Evolutionary conservation across 345 rosid genomes (phyloP), one percentile per base, ranked within the genome.

Genomic region (Linum usitatissimum): DNA sequence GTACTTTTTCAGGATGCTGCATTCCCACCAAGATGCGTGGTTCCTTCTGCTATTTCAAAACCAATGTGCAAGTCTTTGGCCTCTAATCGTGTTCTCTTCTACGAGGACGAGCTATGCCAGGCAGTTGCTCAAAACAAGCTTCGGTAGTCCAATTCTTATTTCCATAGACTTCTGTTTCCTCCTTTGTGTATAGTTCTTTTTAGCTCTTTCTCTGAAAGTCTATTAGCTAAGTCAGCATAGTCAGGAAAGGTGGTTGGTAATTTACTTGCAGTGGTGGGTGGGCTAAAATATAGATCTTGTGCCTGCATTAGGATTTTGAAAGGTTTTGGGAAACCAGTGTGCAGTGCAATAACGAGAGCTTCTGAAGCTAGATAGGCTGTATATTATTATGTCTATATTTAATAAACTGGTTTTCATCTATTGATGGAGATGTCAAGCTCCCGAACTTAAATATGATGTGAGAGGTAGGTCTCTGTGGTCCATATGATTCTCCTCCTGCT

Each of bases 41-140:
- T 87, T 30, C 93, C 96, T 28, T 85, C 98, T 42, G 84, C 84
- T 76, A 67, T 92, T 59, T 66, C 84, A n/a, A 92, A 83, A 73
- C 85, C 96, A 62, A 66, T 78, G 17, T 81, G 83, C 88, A 86
- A 86, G 71, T 81, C 92, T 9, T 59, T 80, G 59, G 88, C 84
- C 49, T 86, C 91, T 20, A 92, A 78, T 73, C 77, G 98, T 15
- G 98, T 79, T 14, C 76, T 92, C 49, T 87, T 92, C 76, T 92
- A 87, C 4, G 98, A 92, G 77, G 98, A 92, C 34, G 98, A 92
- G 62, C 68, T 92, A 65, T 89, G 98, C 78, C 93, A 89, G 66
- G 96, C 98, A 55, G 96, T 92, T 75, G 92, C 96, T 75, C 91
- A 87, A 68, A 86, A 87, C 70, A 90, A 87, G 72, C 93, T 87